Evolutionary conservation across 305 asterid genomes (phyloP).

Genomic region (Fraxinus baroniana): DNA sequence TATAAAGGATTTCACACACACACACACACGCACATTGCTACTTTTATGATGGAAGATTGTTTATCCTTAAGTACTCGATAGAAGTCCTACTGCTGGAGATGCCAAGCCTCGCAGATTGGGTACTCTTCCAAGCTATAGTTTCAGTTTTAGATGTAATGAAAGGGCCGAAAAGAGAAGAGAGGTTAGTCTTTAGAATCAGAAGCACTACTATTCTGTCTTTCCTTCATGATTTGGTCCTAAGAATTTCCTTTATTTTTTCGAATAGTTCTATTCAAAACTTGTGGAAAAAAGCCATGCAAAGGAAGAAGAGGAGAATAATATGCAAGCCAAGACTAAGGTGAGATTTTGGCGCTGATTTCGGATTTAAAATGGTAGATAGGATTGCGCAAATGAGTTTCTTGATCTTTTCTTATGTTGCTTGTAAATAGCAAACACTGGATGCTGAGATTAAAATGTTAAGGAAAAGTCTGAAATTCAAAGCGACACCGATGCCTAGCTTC

Average conservation of each 20-base stretch:
- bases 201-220: neutral
- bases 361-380: neutral
- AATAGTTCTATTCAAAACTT: constrained; percentile 79
- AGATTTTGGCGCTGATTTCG: neutral
- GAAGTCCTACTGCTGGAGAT: constrained; percentile 72
- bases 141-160: constrained; percentile 89
- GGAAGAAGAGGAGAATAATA: constrained; percentile 71
- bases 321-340: constrained; percentile 81
- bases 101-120: constrained; percentile 58
- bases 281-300: constrained; percentile 92
- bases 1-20: neutral
- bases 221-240: constrained; percentile 17
- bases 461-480: constrained; percentile 82
- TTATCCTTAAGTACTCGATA: constrained; percentile 46
- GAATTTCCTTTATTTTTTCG: constrained; percentile 21
- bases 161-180: constrained; percentile 93
- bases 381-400: constrained; percentile 11
- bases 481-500: constrained; percentile 96
- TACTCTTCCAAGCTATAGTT: constrained; percentile 70
- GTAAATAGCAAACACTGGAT: constrained; percentile 74
- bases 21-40: neutral
- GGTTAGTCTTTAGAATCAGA: constrained; percentile 48
- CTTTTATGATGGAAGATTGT: neutral
- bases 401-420: constrained; percentile 13
- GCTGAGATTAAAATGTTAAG: constrained; percentile 84